phyloP scores from a whole-genome alignment of 1,284 basidiomycete genomes.

The Pyrrhoderma noxium region DNA sequence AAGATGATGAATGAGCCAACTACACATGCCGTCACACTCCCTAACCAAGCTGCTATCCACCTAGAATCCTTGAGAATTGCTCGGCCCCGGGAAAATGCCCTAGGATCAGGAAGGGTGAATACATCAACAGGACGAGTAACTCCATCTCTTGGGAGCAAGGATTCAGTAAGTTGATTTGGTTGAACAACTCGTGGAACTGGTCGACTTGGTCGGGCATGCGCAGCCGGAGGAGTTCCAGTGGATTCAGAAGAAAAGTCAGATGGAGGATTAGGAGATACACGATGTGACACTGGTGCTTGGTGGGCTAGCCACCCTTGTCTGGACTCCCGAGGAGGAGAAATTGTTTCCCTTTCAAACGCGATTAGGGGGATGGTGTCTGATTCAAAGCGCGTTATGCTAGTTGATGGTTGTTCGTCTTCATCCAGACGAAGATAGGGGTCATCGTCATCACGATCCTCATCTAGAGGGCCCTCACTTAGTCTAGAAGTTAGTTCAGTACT shows the following conservation, averaged over 20 bases:
- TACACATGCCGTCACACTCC: conserved; percentile 49
- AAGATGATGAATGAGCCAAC: conserved; percentile 58
- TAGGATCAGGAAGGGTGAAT: conserved; percentile 68
- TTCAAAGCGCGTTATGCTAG: conserved; percentile 35
- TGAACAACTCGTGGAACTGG: conserved; percentile 31
- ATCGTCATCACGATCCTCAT: conserved; percentile 43
- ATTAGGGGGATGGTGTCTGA: conserved; percentile 48
- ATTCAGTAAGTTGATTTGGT: conserved; percentile 53
- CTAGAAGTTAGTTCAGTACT: conserved; percentile 31
- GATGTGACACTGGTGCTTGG: conserved; percentile 42
- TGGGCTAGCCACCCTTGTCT: conserved; percentile 68
- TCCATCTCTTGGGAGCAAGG: conserved; percentile 63
- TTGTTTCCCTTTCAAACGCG: conserved; percentile 27
- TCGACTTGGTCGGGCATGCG: conserved; percentile 27
- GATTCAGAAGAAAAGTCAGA: conserved; percentile 38
- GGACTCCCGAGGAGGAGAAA: conserved; percentile 19
- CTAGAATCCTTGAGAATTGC: conserved; percentile 63
- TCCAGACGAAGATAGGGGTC: conserved; percentile 72
- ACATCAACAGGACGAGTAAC: conserved; percentile 52
- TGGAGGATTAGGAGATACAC: conserved; percentile 40
- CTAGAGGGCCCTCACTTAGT: conserved; percentile 22
- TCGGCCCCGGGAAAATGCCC: conserved; percentile 49
- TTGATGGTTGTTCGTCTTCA: conserved; percentile 34
- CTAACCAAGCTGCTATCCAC: conserved; percentile 65
- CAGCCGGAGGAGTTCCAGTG: conserved; percentile 35